A percentile compares a stretch with the other conserved stretches of the same genome.
phyloP scores from a whole-genome alignment of 2,329 filamentous ascomycete species.

The Microsporum canis region DNA sequence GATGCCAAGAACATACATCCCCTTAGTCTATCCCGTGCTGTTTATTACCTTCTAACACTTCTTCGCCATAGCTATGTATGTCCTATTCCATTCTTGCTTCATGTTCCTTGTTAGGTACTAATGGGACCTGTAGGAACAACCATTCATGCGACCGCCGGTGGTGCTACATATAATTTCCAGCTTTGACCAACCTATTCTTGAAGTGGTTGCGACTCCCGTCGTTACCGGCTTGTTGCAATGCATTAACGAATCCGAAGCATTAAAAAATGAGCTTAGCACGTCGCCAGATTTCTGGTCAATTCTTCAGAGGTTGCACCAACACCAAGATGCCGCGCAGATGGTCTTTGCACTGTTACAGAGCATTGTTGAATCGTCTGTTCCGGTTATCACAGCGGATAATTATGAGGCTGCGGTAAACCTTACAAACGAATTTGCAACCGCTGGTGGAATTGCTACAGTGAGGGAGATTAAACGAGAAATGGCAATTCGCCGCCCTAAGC shows the following conservation, averaged over 20 bases:
- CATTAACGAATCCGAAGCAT: conserved; percentile 61
- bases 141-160: conserved; percentile 84
- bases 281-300: conserved; percentile 97
- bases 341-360: conserved; percentile 83
- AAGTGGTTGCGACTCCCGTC: conserved; percentile 63
- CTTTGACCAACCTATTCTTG: conserved; percentile 65
- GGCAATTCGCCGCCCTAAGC: conserved; percentile 41
- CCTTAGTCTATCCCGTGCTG: conserved; percentile 69
- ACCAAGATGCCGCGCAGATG: conserved; percentile 57
- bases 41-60: conserved; percentile 76
- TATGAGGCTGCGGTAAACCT: conserved; percentile 79
- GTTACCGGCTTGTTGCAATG: conserved; percentile 70
- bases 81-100: conserved; percentile 11
- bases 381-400: conserved; percentile 86
- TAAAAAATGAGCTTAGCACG: conserved; percentile 86
- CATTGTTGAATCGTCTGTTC: conserved; percentile 58
- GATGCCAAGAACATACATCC: conserved; percentile 69
- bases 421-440: conserved; percentile 79
- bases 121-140: conserved; percentile 53
- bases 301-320: conserved; percentile 59
- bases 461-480: conserved; percentile 58
- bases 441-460: conserved; percentile 59
- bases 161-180: conserved; percentile 84
- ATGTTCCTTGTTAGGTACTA: conserved; percentile 10
- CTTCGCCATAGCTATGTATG: conserved; percentile 76